phyloP scores from a whole-genome alignment of 768 basidiomycete species.

The Cyclocybe aegerita region DNA sequence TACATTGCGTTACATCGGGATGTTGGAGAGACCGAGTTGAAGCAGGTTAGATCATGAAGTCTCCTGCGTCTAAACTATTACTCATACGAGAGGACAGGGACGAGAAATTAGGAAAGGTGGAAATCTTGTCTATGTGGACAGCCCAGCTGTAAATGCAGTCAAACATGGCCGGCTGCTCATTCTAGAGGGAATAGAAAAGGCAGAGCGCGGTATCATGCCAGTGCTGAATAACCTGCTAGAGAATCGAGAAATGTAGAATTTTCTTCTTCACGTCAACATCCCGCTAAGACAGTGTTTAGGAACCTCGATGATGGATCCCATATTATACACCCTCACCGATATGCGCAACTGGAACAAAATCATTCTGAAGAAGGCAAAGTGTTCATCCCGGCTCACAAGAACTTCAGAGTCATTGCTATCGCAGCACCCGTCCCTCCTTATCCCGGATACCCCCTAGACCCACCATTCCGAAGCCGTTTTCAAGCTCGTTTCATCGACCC shows the following conservation, averaged over 20 bases:
- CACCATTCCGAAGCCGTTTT: slow-evolving; percentile 68
- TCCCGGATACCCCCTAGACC: slow-evolving; percentile 64
- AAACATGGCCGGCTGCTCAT: slow-evolving; percentile 66
- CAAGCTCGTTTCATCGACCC: slow-evolving; percentile 70
- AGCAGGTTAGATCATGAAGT: slow-evolving; percentile 41
- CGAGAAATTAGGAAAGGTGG: slow-evolving; percentile 62
- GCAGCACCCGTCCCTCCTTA: slow-evolving; percentile 70
- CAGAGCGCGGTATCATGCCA: slow-evolving; percentile 73
- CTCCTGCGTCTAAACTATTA: neutral
- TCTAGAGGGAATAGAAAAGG: slow-evolving; percentile 70
- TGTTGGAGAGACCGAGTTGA: slow-evolving; percentile 71
- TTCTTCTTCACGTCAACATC: neutral
- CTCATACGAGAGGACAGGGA: slow-evolving; percentile 31
- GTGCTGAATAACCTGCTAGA: slow-evolving; percentile 69
- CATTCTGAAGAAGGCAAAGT: slow-evolving; percentile 35
- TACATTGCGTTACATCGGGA: slow-evolving; percentile 67
- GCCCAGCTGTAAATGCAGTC: slow-evolving; percentile 63
- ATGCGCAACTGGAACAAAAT: slow-evolving; percentile 44
- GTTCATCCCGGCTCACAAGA: slow-evolving; percentile 66
- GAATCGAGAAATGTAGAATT: slow-evolving; percentile 63
- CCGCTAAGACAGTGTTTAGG: slow-evolving; percentile 28
- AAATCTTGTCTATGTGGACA: slow-evolving; percentile 66
- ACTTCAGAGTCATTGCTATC: slow-evolving; percentile 69
- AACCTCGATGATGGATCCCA: slow-evolving; percentile 72
- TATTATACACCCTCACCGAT: slow-evolving; percentile 64